Evolutionary conservation across 306 rosid genomes (phyloP).

Genomic region (Cicer cuneatum): DNA sequence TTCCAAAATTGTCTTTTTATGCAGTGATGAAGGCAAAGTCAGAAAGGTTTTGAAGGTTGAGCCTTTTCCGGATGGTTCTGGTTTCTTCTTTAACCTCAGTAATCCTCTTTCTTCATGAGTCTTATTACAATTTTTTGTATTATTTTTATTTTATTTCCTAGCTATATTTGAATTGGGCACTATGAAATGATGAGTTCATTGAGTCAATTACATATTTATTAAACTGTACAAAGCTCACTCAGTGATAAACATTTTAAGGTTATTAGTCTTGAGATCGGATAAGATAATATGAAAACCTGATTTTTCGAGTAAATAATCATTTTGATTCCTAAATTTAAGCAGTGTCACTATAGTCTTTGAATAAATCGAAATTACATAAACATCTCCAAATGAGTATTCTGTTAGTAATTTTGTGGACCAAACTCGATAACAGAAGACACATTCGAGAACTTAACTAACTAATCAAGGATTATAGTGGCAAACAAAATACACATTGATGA

Average conservation of each 20-base stretch:
- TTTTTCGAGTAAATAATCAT: neutral
- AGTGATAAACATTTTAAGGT: neutral
- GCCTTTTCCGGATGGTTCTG: constrained; percentile 93
- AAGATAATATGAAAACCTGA: neutral
- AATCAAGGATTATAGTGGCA: no score
- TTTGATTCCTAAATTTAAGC: neutral
- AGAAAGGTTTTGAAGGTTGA: constrained; percentile 89
- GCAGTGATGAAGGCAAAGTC: constrained; percentile 93
- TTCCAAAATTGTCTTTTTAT: constrained; percentile 45
- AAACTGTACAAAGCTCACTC: constrained; percentile 5
- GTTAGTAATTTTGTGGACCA: no score
- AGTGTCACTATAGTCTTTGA: no score
- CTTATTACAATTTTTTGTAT: constrained; percentile 27
- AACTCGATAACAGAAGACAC: no score
- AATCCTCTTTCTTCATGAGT: constrained; percentile 53
- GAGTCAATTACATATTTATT: neutral
- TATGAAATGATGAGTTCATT: neutral
- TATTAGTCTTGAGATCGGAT: neutral
- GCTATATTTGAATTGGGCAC: constrained; percentile 20
- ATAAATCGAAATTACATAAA: no score
- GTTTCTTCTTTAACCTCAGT: constrained; percentile 91
- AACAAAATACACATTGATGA: no score
- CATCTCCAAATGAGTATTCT: no score
- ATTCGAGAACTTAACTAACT: no score
- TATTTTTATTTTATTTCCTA: constrained; percentile 15